Evolutionary conservation across 441 rosid genomes (phyloP), one percentile per base, ranked within the genome.

Genomic region (Flueggea neowawraea): DNA sequence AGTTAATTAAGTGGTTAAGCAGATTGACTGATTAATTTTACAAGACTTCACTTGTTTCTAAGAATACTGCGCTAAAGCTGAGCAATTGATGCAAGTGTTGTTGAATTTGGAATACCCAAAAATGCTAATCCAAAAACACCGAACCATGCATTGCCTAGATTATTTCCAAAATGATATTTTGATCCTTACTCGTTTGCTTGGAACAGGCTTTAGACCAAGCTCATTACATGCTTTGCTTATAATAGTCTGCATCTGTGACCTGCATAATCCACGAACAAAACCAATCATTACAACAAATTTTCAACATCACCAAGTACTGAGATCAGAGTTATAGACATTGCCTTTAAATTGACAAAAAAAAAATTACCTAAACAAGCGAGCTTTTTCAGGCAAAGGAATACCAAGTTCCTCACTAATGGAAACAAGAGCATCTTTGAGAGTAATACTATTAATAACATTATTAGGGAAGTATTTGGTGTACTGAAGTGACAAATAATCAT

Each of bases 241-340:
- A 75, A 94, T 91, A 1, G 95, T 94, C 86, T 91, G 99, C 97
- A 94, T 87, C 78, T 94, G 97, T 41, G 96, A 87, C 87, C 97
- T 94, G 55, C 31, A 63, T 72, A 58, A 66, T 50, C 51, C 59
- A 59, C 7, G 47, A 31, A 4, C 22, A 22, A 60, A 55, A 31
- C 16, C 51, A 17, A 50, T 54, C 28, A 36, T 6, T 12, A 53
- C 7, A 12, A 43, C 15, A 33, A n/a, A 31, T 5, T 10, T 17
- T 12, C 10, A 6, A 16, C 36, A 39, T 16, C 6, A 53, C 16
- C 36, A 33, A 31, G 6, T 33, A 2, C 13, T 15, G 28, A 31
- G 13, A 22, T 22, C 28, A 16, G 12, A 17, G 49, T 17, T 15
- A 39, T 7, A 36, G 12, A 10, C 16, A 16, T 0, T 16, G 48